These are phyloP conservation scores for Penicillium sp. DNA, from an alignment of 2,329 filamentous ascomycete species.

Conservation along the genomic window DNA sequence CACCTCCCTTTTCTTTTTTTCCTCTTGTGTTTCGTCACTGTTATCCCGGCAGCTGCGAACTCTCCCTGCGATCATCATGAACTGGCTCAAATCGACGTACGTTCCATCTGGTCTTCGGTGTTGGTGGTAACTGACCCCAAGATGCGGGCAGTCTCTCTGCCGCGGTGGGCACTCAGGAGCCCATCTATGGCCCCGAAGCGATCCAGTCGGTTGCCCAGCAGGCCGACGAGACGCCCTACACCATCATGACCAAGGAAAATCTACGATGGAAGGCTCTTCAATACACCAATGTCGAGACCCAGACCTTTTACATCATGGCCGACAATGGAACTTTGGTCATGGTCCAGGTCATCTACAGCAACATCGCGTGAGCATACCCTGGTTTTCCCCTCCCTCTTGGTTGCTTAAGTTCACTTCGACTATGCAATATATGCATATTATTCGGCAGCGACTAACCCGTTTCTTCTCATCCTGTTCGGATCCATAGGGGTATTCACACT, in stretches of 20 bases:
- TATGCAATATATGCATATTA: neutral
- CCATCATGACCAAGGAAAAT: conserved; percentile 72
- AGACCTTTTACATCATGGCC: conserved; percentile 86
- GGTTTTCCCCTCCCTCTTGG: too few relatives aligned
- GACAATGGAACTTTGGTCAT: conserved; percentile 74
- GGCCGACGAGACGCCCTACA: conserved; percentile 72
- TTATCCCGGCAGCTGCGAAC: conserved; percentile 5
- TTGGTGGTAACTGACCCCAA: conserved; percentile 42
- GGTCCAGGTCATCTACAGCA: conserved; percentile 94
- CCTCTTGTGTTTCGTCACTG: conserved; percentile 9
- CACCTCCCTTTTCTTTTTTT: conserved; percentile 21
- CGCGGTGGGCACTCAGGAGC: conserved; percentile 93
- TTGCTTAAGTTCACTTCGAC: conserved; percentile 1
- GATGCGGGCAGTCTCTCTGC: conserved; percentile 57
- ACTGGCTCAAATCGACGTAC: conserved; percentile 91
- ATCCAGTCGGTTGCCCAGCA: conserved; percentile 83
- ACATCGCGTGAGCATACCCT: conserved; percentile 70
- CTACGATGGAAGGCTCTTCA: conserved; percentile 79
- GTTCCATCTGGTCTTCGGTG: conserved; percentile 34
- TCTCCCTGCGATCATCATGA: conserved; percentile 57
- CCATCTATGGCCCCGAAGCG: conserved; percentile 86
- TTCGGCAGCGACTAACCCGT: neutral
- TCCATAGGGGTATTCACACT: conserved; percentile 73
- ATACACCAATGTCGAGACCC: conserved; percentile 87
- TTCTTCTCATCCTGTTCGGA: neutral